Conservation (phyloP, 768 basidiomycete species). For the Mycena amicta region DNA sequence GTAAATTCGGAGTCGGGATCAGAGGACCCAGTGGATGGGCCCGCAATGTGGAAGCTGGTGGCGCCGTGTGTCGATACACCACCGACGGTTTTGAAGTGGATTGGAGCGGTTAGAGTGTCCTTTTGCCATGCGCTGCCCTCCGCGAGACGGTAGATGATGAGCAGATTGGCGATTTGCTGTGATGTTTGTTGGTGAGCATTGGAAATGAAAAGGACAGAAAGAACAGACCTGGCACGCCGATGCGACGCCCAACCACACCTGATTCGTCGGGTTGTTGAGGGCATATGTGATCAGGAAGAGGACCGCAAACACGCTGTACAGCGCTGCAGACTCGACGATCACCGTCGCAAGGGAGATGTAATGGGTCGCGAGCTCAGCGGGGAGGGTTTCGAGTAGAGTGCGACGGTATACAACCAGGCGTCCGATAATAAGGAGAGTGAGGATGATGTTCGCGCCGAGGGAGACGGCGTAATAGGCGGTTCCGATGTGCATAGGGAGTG, state of each 20-base stretch:
- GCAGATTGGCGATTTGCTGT: conserved; percentile 1
- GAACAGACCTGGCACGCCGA: conserved; percentile 38
- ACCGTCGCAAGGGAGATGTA: conserved; percentile 42
- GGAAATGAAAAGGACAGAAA: background rate
- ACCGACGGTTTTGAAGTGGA: conserved; percentile 10
- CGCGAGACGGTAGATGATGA: conserved; percentile 6
- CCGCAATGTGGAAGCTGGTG: conserved; percentile 12
- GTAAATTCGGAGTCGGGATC: background rate
- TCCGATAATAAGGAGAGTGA: conserved; percentile 41
- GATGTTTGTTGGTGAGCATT: background rate
- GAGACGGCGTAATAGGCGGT: conserved; percentile 43
- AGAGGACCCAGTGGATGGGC: conserved; percentile 3
- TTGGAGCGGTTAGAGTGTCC: conserved; percentile 11
- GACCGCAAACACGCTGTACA: conserved; percentile 44
- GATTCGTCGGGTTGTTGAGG: conserved; percentile 40
- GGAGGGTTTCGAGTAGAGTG: conserved; percentile 31
- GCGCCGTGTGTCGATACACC: background rate
- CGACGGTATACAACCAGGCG: conserved; percentile 39
- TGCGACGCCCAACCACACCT: conserved; percentile 39
- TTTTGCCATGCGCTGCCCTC: conserved; percentile 2
- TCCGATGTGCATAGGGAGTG: conserved; percentile 36
- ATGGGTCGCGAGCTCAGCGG: conserved; percentile 34
- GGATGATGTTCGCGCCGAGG: conserved; percentile 42
- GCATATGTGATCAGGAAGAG: conserved; percentile 46
- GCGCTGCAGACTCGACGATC: conserved; percentile 46